phyloP scores from a whole-genome alignment of 2,329 filamentous ascomycete genomes.

The Gremmenia infestans region DNA sequence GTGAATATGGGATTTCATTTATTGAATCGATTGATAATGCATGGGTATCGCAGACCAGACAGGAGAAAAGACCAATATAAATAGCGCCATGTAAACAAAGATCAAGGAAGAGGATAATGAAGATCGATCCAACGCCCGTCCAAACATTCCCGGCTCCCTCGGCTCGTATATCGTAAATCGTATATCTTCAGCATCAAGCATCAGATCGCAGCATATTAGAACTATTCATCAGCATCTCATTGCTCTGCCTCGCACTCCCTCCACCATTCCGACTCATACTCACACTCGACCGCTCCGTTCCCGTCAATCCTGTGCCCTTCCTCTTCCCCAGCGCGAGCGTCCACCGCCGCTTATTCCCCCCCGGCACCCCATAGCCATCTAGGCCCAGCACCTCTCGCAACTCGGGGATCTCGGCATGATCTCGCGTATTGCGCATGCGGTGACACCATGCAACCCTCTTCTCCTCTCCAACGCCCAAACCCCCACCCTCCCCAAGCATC shows the following conservation, averaged over 20 bases:
- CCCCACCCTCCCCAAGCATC: slow-evolving; percentile 13
- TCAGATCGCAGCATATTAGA: not conserved
- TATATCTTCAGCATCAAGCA: too few species aligned
- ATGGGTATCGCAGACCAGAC: too few species aligned
- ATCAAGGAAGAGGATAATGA: too few species aligned
- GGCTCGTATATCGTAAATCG: too few species aligned
- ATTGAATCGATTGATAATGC: too few species aligned
- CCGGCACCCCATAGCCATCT: slow-evolving; percentile 37
- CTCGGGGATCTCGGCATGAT: slow-evolving; percentile 68
- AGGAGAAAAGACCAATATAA: too few species aligned
- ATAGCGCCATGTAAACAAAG: too few species aligned
- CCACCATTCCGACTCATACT: not conserved
- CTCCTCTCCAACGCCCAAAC: slow-evolving; percentile 36
- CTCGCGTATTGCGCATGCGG: slow-evolving; percentile 72
- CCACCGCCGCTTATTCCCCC: slow-evolving; percentile 29
- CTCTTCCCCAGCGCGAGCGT: not conserved
- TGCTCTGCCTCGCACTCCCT: not conserved
- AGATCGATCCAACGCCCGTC: too few species aligned
- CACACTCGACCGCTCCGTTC: not conserved
- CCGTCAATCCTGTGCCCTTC: not conserved
- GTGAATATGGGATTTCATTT: too few species aligned
- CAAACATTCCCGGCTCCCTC: too few species aligned
- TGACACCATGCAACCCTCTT: slow-evolving; percentile 74
- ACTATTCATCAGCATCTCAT: not conserved
- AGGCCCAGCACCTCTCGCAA: slow-evolving; percentile 59